These are phyloP conservation scores for Apiotrichum laibachii DNA, from an alignment of 1,284 basidiomycete genomes.

Conservation along the genomic window DNA sequence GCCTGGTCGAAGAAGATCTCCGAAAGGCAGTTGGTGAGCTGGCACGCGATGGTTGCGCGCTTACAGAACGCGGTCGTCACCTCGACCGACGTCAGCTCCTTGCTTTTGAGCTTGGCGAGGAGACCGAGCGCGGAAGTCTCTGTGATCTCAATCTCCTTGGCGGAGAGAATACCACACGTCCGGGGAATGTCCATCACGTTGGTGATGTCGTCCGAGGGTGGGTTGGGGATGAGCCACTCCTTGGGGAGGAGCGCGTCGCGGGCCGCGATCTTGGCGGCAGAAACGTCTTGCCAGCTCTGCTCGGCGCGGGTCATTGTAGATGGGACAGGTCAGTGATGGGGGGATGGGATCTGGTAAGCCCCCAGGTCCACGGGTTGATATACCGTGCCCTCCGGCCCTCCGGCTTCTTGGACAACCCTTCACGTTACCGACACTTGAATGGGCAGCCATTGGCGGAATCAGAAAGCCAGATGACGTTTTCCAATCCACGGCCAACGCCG, in stretches of 20 bases:
- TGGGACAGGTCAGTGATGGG: neutral
- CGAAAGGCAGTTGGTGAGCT: conserved; percentile 56
- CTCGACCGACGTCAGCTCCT: conserved; percentile 30
- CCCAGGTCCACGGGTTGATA: too few relatives aligned
- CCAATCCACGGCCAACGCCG: too few relatives aligned
- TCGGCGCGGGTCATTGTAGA: neutral
- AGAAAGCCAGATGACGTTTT: too few relatives aligned
- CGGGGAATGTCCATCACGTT: conserved; percentile 60
- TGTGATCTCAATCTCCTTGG: conserved; percentile 60
- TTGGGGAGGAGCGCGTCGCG: conserved; percentile 59
- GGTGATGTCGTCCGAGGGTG: conserved; percentile 19
- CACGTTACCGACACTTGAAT: too few relatives aligned
- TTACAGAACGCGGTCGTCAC: conserved; percentile 62
- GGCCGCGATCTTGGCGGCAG: conserved; percentile 55
- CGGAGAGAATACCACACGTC: conserved; percentile 59
- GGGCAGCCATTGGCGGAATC: too few relatives aligned
- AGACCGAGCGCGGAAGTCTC: conserved; percentile 5
- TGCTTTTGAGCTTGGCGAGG: conserved; percentile 19
- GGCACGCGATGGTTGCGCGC: conserved; percentile 74
- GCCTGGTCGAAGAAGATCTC: conserved; percentile 51
- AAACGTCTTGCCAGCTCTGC: conserved; percentile 57
- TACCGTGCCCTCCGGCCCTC: too few relatives aligned
- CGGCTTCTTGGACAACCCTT: too few relatives aligned
- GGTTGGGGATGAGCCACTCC: conserved; percentile 56
- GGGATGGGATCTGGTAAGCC: neutral